phyloP scores from a whole-genome alignment of 2,329 filamentous ascomycete genomes.

The Aspergillus pseudotamarii region DNA sequence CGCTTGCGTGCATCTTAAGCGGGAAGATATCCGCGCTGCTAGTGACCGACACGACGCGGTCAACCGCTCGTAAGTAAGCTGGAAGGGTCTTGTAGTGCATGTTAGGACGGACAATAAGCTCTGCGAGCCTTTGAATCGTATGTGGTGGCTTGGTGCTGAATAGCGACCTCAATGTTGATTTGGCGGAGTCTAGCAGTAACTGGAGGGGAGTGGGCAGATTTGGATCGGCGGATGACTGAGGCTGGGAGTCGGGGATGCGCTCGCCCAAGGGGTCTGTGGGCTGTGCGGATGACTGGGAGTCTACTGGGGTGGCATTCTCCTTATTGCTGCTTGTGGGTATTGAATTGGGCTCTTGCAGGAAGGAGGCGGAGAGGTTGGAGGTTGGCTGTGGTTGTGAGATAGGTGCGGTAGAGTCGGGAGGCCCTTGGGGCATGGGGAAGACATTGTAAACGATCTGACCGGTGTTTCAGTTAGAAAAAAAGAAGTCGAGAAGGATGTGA shows the following conservation, averaged over 20 bases:
- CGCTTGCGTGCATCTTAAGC: constrained; percentile 52
- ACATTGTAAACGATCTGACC: constrained; percentile 71
- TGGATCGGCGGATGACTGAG: constrained; percentile 47
- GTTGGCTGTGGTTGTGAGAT: constrained; percentile 23
- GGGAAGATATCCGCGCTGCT: constrained; percentile 81
- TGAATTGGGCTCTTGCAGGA: constrained; percentile 31
- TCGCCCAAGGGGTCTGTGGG: constrained; percentile 44
- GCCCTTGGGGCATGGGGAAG: constrained; percentile 71
- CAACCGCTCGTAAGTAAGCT: constrained; percentile 85
- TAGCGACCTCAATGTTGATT: constrained; percentile 60
- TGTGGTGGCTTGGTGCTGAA: constrained; percentile 82
- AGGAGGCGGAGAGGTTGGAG: constrained; percentile 26
- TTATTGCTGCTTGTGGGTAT: constrained; percentile 39
- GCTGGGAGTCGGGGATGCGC: constrained; percentile 47
- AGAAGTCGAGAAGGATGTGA: not conserved
- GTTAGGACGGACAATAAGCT: constrained; percentile 76
- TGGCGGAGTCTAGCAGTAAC: constrained; percentile 64
- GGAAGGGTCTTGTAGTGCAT: constrained; percentile 80
- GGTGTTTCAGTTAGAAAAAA: not conserved
- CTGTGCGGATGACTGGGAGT: constrained; percentile 38
- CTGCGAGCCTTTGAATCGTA: constrained; percentile 87
- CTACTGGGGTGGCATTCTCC: constrained; percentile 37
- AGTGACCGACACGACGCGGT: constrained; percentile 87
- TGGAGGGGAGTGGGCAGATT: constrained; percentile 66
- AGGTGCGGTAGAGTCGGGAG: constrained; percentile 44